Conservation (phyloP, 495 filamentous ascomycete genomes). For the Polyplosphaeria fusca region DNA sequence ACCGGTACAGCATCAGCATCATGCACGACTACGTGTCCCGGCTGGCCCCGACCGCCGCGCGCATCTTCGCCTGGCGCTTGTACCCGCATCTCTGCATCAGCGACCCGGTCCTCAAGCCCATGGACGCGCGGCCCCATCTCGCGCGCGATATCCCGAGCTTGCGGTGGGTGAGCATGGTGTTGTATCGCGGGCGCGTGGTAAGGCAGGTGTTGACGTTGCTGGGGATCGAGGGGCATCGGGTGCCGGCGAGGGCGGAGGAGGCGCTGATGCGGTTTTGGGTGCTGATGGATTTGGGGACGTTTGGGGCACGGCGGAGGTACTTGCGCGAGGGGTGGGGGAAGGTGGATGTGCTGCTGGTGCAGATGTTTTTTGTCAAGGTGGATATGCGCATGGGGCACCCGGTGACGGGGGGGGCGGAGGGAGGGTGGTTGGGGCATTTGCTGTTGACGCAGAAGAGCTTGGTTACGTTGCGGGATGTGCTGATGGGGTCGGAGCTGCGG, state of each 20-base stretch:
- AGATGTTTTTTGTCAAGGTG: constrained; percentile 60
- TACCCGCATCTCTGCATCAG: constrained; percentile 52
- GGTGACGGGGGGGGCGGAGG: constrained; percentile 41
- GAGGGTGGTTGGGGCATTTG: constrained; percentile 49
- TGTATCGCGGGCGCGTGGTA: constrained; percentile 47
- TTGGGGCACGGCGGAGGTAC: constrained; percentile 47
- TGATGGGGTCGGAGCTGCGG: constrained; percentile 39
- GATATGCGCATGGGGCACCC: constrained; percentile 58
- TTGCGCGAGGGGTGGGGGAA: constrained; percentile 50
- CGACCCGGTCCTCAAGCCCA: constrained; percentile 45
- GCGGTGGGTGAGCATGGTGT: constrained; percentile 54
- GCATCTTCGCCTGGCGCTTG: constrained; percentile 51
- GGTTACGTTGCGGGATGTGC: constrained; percentile 47
- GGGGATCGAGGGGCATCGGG: constrained; percentile 48
- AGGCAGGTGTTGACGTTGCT: constrained; percentile 56
- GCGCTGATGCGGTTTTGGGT: constrained; percentile 64
- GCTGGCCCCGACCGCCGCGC: constrained; percentile 47
- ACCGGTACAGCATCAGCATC: constrained; percentile 43
- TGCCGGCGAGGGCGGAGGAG: constrained; percentile 43
- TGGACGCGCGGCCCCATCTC: constrained; percentile 19
- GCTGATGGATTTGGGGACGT: constrained; percentile 58
- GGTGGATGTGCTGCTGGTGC: constrained; percentile 52
- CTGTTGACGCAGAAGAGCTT: constrained; percentile 59
- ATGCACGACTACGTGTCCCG: constrained; percentile 45
- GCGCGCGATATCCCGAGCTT: constrained; percentile 47